These are phyloP conservation scores for Chlamydomonas sp. DNA, from an alignment of 139 green algal genomes.

Conservation along the genomic window DNA sequence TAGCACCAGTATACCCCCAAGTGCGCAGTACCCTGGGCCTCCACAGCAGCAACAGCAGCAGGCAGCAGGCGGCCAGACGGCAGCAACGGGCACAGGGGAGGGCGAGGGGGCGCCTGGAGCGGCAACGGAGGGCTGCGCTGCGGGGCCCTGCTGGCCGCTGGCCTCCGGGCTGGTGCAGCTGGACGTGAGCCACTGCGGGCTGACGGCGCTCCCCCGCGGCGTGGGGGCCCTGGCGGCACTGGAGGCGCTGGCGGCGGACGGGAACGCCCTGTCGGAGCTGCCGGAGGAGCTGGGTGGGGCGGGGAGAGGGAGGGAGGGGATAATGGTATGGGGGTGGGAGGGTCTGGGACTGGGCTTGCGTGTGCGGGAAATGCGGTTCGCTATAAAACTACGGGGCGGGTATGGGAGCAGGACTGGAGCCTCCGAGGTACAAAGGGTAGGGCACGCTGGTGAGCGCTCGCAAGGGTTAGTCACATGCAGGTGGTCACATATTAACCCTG, in stretches of 20 bases:
- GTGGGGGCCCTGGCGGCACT: conserved; percentile 3
- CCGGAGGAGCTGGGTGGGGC: conserved; percentile 23
- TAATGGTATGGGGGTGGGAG: background rate
- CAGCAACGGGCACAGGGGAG: too few species aligned
- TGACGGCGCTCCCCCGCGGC: conserved; percentile 1
- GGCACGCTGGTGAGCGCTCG: too few species aligned
- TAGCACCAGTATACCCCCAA: too few species aligned
- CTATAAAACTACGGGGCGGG: background rate
- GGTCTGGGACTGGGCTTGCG: background rate
- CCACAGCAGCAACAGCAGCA: too few species aligned
- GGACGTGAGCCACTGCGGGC: background rate
- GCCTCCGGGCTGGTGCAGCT: background rate
- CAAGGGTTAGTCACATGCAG: too few species aligned
- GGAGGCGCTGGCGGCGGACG: conserved; percentile 23
- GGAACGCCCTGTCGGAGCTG: conserved; percentile 19
- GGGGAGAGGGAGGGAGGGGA: background rate
- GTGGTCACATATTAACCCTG: too few species aligned
- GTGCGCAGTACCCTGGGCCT: too few species aligned
- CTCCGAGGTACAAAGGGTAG: too few species aligned
- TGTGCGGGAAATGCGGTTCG: background rate
- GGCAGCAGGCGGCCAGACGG: too few species aligned
- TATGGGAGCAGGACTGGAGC: too few species aligned
- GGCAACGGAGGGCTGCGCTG: background rate
- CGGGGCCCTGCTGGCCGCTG: background rate
- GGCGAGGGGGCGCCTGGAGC: background rate